These are phyloP conservation scores for Leishmania tropica DNA, from an alignment of 208 protist genomes.

Conservation along the genomic window DNA sequence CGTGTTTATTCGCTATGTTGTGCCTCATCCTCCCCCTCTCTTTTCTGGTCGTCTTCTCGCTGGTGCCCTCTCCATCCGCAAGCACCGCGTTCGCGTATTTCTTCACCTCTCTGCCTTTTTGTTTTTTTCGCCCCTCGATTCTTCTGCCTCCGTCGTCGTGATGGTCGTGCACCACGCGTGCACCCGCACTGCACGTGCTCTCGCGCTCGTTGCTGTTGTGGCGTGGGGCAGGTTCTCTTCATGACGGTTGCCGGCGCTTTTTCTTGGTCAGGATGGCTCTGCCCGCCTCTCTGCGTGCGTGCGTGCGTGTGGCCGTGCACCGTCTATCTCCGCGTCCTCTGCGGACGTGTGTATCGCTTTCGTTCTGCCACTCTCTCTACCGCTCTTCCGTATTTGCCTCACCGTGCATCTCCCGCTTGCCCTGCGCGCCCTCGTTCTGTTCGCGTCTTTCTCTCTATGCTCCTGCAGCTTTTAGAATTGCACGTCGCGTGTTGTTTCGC, in stretches of 20 bases:
- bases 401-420: background rate
- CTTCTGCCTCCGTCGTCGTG: too few species aligned
- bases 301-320: background rate
- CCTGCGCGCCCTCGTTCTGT: background rate
- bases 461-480: too few species aligned
- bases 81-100: background rate
- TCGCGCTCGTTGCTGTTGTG: background rate
- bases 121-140: background rate
- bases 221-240: background rate
- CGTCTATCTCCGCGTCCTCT: background rate
- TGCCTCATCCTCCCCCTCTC: background rate
- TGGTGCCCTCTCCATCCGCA: background rate
- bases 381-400: background rate
- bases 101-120: background rate
- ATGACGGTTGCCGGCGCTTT: background rate
- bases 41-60: background rate
- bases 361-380: background rate
- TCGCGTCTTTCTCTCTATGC: too few species aligned
- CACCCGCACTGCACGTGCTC: too few species aligned
- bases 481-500: too few species aligned
- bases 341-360: background rate
- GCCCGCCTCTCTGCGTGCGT: background rate
- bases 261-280: background rate
- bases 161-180: too few species aligned
- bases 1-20: background rate